Evolutionary conservation across 768 basidiomycete genomes (phyloP).

Genomic region (Solioccasus polychromus): DNA sequence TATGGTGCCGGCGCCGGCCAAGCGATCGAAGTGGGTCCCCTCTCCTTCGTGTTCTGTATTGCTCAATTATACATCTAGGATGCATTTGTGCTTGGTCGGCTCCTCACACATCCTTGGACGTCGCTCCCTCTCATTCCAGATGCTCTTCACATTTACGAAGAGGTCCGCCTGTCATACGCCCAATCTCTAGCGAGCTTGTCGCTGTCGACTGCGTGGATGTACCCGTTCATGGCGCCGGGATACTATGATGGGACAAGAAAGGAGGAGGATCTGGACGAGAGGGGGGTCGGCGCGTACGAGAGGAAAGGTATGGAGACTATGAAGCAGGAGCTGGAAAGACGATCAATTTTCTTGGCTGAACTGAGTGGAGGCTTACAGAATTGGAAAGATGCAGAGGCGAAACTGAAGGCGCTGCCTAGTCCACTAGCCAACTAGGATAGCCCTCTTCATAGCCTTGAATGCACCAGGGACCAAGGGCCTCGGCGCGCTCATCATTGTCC

Average conservation of each 20-base stretch:
- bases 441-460: too few species aligned
- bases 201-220: constrained; percentile 16
- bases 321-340: constrained; percentile 8
- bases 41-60: neutral
- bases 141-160: constrained; percentile 12
- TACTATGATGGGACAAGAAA: constrained; percentile 22
- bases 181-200: constrained; percentile 14
- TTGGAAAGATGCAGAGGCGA: constrained; percentile 19
- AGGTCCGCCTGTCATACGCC: constrained; percentile 14
- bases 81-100: constrained; percentile 21
- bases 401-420: constrained; percentile 5
- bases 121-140: constrained; percentile 1
- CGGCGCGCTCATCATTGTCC: too few species aligned
- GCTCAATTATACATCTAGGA: constrained; percentile 2
- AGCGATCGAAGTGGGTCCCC: constrained; percentile 22
- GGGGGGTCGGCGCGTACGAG: constrained; percentile 8
- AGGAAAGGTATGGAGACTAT: constrained; percentile 15
- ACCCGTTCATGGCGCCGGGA: constrained; percentile 14
- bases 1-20: constrained; percentile 25
- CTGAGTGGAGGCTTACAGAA: constrained; percentile 1
- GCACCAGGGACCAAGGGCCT: too few species aligned
- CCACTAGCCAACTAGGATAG: too few species aligned
- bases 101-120: constrained; percentile 21
- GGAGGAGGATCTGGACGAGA: constrained; percentile 7
- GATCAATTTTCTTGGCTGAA: constrained; percentile 17